These are phyloP conservation scores for Cymbopogon citratus DNA, from an alignment of 176 grass and related monocot species.

Conservation along the genomic window DNA sequence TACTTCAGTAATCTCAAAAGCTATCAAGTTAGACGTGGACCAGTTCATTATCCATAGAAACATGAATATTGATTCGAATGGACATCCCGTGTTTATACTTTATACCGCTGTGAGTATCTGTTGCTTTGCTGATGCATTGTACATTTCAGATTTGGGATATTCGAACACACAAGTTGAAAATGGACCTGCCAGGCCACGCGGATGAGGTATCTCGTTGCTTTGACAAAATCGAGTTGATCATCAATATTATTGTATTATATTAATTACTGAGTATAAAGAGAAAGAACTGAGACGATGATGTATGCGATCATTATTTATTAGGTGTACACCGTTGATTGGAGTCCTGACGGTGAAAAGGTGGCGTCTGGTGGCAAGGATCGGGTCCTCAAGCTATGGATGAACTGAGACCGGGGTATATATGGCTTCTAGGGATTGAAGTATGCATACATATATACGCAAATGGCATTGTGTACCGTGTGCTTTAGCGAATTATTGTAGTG, in stretches of 20 bases:
- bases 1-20: neutral
- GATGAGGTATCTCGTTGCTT: conserved; percentile 37
- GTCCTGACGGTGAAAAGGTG: conserved; percentile 65
- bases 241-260: neutral
- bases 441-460: neutral
- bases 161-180: conserved; percentile 47
- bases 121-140: neutral
- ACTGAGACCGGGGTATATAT: conserved; percentile 18
- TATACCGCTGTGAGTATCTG: neutral
- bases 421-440: neutral
- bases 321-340: conserved; percentile 53
- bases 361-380: conserved; percentile 88
- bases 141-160: conserved; percentile 53
- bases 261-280: neutral
- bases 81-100: neutral
- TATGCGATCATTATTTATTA: neutral
- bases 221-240: neutral
- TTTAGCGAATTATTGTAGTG: neutral
- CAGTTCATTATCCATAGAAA: neutral
- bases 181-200: conserved; percentile 50
- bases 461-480: neutral
- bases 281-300: neutral
- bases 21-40: neutral
- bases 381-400: conserved; percentile 91
- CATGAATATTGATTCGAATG: neutral